A percentile compares a stretch with the other conserved stretches of the same genome.
Conservation (phyloP, 106 monocot genomes). For the Dioscorea zingiberensis region DNA sequence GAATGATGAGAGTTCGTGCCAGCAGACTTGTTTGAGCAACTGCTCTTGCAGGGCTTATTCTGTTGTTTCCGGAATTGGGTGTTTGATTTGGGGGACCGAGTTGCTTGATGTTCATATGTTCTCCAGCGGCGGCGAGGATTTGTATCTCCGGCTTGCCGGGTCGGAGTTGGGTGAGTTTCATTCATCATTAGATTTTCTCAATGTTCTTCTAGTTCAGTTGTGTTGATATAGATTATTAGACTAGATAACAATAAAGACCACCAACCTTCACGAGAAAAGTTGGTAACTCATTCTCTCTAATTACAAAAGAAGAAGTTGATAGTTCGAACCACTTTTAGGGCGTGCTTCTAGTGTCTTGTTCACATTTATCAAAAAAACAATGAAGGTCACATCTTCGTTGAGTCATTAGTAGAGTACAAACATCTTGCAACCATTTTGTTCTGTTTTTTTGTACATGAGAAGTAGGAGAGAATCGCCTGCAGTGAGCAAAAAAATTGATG, state of each 20-base stretch:
- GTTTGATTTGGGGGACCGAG: constrained; percentile 28
- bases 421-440: background rate
- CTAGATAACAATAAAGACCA: too few species aligned
- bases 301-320: too few species aligned
- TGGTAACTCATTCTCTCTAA: too few species aligned
- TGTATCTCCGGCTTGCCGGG: constrained; percentile 23
- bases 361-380: too few species aligned
- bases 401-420: background rate
- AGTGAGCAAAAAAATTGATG: too few species aligned
- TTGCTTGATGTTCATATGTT: constrained; percentile 17
- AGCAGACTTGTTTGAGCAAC: constrained; percentile 21
- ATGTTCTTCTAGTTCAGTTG: too few species aligned
- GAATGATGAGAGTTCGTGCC: constrained; percentile 10
- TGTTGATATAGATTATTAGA: too few species aligned
- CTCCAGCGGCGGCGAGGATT: constrained; percentile 10
- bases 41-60: constrained; percentile 53
- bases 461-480: too few species aligned
- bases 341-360: too few species aligned
- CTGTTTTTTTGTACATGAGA: too few species aligned
- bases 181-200: too few species aligned
- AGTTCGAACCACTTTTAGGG: background rate
- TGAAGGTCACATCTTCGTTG: background rate
- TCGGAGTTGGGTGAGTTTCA: constrained; percentile 14
- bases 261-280: too few species aligned
- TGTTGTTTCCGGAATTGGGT: constrained; percentile 30